Evolutionary conservation across 1,284 basidiomycete species (phyloP).

Genomic region (Omphalotus olearius): DNA sequence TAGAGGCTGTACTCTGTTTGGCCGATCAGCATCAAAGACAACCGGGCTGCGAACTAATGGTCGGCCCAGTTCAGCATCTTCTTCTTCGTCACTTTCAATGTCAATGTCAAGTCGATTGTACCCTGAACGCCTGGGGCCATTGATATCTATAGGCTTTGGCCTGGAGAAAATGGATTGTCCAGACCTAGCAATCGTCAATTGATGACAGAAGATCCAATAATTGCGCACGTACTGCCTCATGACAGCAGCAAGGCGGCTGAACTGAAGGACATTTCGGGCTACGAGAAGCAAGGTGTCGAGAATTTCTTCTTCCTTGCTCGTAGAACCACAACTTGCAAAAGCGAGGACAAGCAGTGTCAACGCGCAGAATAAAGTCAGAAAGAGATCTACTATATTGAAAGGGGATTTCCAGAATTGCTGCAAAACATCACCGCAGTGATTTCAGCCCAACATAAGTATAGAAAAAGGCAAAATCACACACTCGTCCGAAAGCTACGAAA

Average conservation of each 20-base stretch:
- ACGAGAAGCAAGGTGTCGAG: constrained; percentile 88
- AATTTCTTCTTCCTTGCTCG: constrained; percentile 85
- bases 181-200: constrained; percentile 49
- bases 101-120: constrained; percentile 65
- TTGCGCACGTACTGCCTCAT: constrained; percentile 74
- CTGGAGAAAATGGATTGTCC: constrained; percentile 91
- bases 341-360: constrained; percentile 84
- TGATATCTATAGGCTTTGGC: constrained; percentile 89
- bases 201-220: constrained; percentile 1
- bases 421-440: not conserved
- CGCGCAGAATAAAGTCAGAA: constrained; percentile 82
- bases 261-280: constrained; percentile 88
- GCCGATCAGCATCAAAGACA: constrained; percentile 49
- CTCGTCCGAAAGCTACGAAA: constrained; percentile 86
- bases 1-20: constrained; percentile 26
- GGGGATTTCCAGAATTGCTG: constrained; percentile 96
- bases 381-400: constrained; percentile 85
- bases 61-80: constrained; percentile 47
- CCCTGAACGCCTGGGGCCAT: constrained; percentile 64
- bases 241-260: constrained; percentile 83
- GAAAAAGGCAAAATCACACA: constrained; percentile 34
- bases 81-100: constrained; percentile 64
- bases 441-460: not conserved
- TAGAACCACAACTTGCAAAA: constrained; percentile 72
- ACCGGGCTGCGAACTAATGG: constrained; percentile 53